Evolutionary conservation across 1,139 yeast genomes (phyloP).

Genomic region (Pichiaceae sp.): DNA sequence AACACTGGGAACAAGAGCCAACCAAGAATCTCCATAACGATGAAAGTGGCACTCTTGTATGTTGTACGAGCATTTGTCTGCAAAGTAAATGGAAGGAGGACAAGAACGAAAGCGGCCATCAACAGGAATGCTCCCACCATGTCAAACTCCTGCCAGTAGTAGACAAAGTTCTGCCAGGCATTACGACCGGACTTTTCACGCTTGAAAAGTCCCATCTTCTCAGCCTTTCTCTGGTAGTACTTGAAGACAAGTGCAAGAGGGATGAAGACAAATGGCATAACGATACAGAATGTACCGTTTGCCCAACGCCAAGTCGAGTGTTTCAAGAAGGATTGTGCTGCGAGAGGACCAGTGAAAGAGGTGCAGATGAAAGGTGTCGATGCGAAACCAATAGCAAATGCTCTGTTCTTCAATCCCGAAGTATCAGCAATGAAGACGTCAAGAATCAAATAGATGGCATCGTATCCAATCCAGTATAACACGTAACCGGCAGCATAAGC

Average conservation of each 20-base stretch:
- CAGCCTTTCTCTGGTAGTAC: constrained; percentile 22
- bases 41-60: constrained; percentile 26
- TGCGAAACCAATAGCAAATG: constrained; percentile 22
- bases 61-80: constrained; percentile 21
- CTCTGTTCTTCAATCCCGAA: constrained; percentile 23
- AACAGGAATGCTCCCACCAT: constrained; percentile 26
- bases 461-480: constrained; percentile 23
- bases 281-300: constrained; percentile 26
- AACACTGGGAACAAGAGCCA: constrained; percentile 20
- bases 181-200: constrained; percentile 12
- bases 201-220: constrained; percentile 17
- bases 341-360: constrained; percentile 22
- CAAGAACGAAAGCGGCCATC: constrained; percentile 25
- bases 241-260: constrained; percentile 24
- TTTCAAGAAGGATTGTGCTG: constrained; percentile 16
- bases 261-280: constrained; percentile 24
- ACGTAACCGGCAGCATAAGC: constrained; percentile 23
- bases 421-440: constrained; percentile 26
- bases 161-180: constrained; percentile 9
- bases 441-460: constrained; percentile 17
- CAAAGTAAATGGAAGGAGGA: constrained; percentile 28
- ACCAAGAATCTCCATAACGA: constrained; percentile 21
- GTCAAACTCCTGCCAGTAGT: constrained; percentile 25
- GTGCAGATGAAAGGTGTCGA: constrained; percentile 24
- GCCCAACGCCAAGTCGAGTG: constrained; percentile 27